Evolutionary conservation across 768 basidiomycete species (phyloP).

Genomic region (Rhizopogon salebrosus): DNA sequence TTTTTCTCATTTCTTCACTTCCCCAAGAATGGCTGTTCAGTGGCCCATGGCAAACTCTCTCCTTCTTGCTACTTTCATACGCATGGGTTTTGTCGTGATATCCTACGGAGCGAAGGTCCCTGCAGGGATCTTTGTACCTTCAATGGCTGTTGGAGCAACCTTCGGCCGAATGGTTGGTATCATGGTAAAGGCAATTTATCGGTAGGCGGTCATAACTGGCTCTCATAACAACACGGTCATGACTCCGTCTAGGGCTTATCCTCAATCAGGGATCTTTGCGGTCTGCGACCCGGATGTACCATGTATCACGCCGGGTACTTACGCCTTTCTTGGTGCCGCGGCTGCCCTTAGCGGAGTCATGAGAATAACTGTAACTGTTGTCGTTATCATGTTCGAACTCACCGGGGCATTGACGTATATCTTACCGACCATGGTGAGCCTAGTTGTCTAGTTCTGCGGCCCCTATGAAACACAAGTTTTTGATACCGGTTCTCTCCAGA

Average conservation of each 20-base stretch:
- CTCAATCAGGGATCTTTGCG: slow-evolving; percentile 81
- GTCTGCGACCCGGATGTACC: slow-evolving; percentile 89
- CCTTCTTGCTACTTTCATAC: slow-evolving; percentile 84
- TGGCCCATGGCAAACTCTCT: slow-evolving; percentile 95
- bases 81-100: slow-evolving; percentile 80
- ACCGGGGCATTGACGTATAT: slow-evolving; percentile 97
- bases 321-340: slow-evolving; percentile 95
- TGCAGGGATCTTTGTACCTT: slow-evolving; percentile 96
- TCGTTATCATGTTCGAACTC: slow-evolving; percentile 99
- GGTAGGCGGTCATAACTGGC: slow-evolving; percentile 36
- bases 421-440: slow-evolving; percentile 88
- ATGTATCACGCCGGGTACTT: slow-evolving; percentile 97
- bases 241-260: slow-evolving; percentile 58
- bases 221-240: neutral
- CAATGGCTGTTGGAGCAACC: slow-evolving; percentile 97
- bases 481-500: slow-evolving; percentile 44
- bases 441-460: neutral
- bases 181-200: slow-evolving; percentile 88
- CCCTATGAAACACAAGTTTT: slow-evolving; percentile 1
- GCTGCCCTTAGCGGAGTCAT: slow-evolving; percentile 95
- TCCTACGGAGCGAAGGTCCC: slow-evolving; percentile 97
- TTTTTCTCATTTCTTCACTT: slow-evolving; percentile 6
- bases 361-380: slow-evolving; percentile 95
- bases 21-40: slow-evolving; percentile 71
- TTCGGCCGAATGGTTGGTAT: slow-evolving; percentile 98